Percentiles rank a stretch among this genome's conserved stretches.
phyloP scores from a whole-genome alignment of 2,329 filamentous ascomycete species.

The Elsinoe australis region DNA sequence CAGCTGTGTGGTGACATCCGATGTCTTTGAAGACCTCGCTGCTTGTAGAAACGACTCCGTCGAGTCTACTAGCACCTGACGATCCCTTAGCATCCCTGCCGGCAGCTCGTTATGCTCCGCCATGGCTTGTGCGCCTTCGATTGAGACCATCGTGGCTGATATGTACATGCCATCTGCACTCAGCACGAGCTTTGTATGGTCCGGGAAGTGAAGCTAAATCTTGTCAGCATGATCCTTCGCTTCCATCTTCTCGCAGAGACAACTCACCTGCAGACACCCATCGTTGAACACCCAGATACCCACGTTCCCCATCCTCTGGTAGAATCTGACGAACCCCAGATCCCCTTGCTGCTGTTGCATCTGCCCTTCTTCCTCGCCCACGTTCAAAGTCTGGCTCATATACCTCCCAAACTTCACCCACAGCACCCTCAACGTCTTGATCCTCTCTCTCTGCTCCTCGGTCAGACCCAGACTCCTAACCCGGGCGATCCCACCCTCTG shows the following conservation, averaged over 20 bases:
- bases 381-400: conserved; percentile 45
- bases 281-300: conserved; percentile 76
- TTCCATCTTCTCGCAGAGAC: background rate
- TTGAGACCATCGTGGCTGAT: conserved; percentile 68
- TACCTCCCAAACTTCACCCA: conserved; percentile 66
- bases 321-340: conserved; percentile 60
- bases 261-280: conserved; percentile 63
- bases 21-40: conserved; percentile 37
- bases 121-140: conserved; percentile 61
- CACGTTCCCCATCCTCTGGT: conserved; percentile 72
- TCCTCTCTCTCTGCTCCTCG: conserved; percentile 38
- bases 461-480: conserved; percentile 12
- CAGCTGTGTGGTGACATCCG: conserved; percentile 44
- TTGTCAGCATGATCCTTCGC: conserved; percentile 4
- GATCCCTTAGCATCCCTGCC: conserved; percentile 61
- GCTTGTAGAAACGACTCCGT: conserved; percentile 64
- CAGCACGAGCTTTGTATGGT: conserved; percentile 77
- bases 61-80: conserved; percentile 63
- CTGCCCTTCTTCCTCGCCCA: conserved; percentile 26
- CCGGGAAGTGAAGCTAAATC: conserved; percentile 73
- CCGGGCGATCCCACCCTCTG: conserved; percentile 51
- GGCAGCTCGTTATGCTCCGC: conserved; percentile 52
- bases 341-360: conserved; percentile 29
- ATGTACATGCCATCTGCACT: conserved; percentile 67
- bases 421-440: conserved; percentile 50